Conservation (phyloP, 768 basidiomycete genomes). For the Calocybe indica region DNA sequence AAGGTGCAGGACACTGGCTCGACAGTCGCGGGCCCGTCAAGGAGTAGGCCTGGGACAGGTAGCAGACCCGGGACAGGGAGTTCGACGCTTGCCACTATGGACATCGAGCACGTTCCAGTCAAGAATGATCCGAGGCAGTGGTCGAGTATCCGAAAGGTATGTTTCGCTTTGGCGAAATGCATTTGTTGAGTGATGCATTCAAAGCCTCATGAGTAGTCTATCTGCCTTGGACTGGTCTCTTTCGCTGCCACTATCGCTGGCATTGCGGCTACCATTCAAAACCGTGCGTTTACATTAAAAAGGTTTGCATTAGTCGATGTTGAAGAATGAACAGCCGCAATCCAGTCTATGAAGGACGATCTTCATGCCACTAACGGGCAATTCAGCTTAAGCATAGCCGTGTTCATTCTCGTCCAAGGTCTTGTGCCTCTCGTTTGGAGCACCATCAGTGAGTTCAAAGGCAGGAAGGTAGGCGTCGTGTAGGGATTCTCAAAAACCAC, state of each 20-base stretch:
- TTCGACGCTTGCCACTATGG: slow-evolving; percentile 11
- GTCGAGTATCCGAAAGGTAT: slow-evolving; percentile 50
- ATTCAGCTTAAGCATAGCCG: slow-evolving; percentile 61
- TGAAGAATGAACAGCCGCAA: slow-evolving; percentile 43
- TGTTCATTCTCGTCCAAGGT: slow-evolving; percentile 75
- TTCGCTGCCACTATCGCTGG: slow-evolving; percentile 54
- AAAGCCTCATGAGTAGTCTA: slow-evolving; percentile 22
- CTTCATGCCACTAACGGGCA: slow-evolving; percentile 54
- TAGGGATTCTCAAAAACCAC: not conserved
- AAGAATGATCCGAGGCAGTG: slow-evolving; percentile 58
- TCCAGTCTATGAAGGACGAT: slow-evolving; percentile 50
- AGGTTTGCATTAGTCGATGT: not conserved
- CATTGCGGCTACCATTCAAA: slow-evolving; percentile 54
- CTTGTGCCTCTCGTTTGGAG: slow-evolving; percentile 62
- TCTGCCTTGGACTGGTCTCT: slow-evolving; percentile 40
- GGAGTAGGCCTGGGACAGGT: too few species aligned
- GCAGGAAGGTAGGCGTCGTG: slow-evolving; percentile 49
- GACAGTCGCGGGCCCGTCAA: too few species aligned
- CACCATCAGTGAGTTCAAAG: slow-evolving; percentile 67
- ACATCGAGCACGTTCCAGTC: slow-evolving; percentile 51
- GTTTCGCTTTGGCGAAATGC: not conserved
- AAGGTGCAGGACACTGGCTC: too few species aligned
- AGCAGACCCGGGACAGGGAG: too few species aligned
- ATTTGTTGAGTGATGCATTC: too few species aligned
- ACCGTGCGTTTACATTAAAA: slow-evolving; percentile 36